Percentiles rank a stretch among this genome's conserved stretches.
phyloP scores from a whole-genome alignment of 2,329 filamentous ascomycete species.

The Amphichorda felina region DNA sequence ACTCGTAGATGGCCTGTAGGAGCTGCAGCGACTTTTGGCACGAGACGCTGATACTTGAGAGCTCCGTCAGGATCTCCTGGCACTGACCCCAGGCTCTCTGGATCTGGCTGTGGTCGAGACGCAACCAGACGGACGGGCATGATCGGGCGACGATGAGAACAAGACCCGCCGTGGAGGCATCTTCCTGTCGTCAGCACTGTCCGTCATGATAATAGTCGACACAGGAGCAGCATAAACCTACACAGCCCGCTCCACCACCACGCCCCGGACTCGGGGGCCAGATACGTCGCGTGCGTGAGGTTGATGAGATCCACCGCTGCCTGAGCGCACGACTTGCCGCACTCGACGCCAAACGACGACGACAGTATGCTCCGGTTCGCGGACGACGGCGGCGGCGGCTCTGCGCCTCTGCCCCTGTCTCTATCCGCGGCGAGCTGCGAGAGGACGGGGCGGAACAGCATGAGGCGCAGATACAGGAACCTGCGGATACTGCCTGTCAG shows the following conservation, averaged over 20 bases:
- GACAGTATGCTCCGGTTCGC: neutral
- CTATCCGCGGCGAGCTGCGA: neutral
- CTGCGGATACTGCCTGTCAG: too few species aligned
- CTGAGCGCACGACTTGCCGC: neutral
- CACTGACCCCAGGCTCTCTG: too few species aligned
- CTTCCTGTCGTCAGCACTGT: too few species aligned
- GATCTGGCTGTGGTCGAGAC: too few species aligned
- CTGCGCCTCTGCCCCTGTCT: neutral
- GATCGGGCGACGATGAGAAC: too few species aligned
- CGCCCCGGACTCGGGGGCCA: neutral
- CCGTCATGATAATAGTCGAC: too few species aligned
- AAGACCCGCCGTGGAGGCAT: too few species aligned
- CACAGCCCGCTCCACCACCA: neutral
- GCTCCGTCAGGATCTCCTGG: too few species aligned
- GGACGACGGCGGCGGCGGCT: neutral
- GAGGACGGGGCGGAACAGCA: neutral
- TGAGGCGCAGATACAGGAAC: neutral
- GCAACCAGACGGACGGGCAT: too few species aligned
- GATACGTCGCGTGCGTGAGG: neutral
- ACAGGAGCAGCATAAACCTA: neutral
- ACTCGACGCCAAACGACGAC: neutral
- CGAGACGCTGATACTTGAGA: too few species aligned
- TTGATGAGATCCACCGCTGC: neutral
- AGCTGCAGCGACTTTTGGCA: too few species aligned
- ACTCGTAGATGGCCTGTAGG: too few species aligned